Base-by-base conservation (phyloP, 1,284 basidiomycete genomes). In the Volvariella surrecta region DNA sequence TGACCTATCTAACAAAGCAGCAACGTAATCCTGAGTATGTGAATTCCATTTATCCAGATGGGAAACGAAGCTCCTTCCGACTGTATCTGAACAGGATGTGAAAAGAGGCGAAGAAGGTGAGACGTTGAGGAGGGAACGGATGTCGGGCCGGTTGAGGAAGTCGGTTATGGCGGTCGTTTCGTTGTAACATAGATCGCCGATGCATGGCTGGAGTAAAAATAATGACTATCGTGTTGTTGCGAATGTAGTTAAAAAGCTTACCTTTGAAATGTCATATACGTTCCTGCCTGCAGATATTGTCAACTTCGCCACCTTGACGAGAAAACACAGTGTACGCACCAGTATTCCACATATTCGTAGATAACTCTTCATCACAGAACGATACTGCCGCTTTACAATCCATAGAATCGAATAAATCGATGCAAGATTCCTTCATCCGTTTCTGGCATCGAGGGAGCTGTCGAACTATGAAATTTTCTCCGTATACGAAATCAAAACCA, bases 181-280 rank as follows among this genome's bases (percentile, higher is more conserved):
- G 9, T 58, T 59, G 53, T 82, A 81, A 59, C 79, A 82, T 28
- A 76, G 74, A 20, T 66, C 60, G 24, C 70, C 70, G 49, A 71
- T 57, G 47, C 74, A 79, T 54, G 65, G 61, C 76, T 77, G 34
- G 28, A 49, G 9, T 13, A 11, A 7, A 17, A 16, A 6, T 32
- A 11, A 44, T 13, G 32, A 34, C 39, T 40, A 13, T 37, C 39
- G 28, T 35, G 9, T 18, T 8, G 35, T 30, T 15, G n/a, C 18
- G 1, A 17, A 10, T 15, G 24, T 4, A 35, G 10, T 16, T 8
- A 15, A 28, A 6, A 28, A 6, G 44, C 54, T 39, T 48, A 68
- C 74, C 71, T 81, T 84, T 31, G 80, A 81, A 40, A 88, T 73
- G 54, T 89, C 85, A 57, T 88, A 89, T 6, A 73, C 68, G 52